Conservation (phyloP, 1,284 basidiomycete genomes). For the Ganoderma meredithae region DNA sequence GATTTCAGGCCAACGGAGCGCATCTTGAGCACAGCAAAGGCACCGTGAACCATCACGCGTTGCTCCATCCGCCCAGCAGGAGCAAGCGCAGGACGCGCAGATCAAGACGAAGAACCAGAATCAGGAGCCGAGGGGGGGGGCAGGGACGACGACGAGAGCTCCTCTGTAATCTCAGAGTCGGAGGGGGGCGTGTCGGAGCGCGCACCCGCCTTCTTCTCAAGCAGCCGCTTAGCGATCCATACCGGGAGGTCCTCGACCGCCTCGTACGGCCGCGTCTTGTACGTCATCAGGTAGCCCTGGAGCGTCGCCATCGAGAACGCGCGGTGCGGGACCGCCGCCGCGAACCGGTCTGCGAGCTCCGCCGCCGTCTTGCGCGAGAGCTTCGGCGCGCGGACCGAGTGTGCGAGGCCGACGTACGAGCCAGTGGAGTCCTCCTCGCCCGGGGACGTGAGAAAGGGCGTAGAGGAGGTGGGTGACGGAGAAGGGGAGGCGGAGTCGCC, state of each 20-base stretch:
- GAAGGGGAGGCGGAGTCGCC: slow-evolving; percentile 18
- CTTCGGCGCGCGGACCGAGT: slow-evolving; percentile 39
- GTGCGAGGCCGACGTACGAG: slow-evolving; percentile 40
- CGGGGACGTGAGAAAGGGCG: background rate
- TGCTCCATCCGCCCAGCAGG: too few species aligned
- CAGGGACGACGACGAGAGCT: background rate
- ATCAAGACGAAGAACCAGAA: too few species aligned
- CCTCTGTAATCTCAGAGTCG: background rate
- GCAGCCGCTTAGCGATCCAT: slow-evolving; percentile 40
- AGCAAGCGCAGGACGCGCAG: too few species aligned
- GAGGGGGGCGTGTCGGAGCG: slow-evolving; percentile 20
- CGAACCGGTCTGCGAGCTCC: slow-evolving; percentile 62
- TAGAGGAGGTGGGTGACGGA: slow-evolving; percentile 8
- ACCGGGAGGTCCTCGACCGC: slow-evolving; percentile 52
- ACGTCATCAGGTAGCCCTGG: slow-evolving; percentile 78
- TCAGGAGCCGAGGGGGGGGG: too few species aligned
- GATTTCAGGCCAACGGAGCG: too few species aligned
- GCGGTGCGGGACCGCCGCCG: slow-evolving; percentile 65
- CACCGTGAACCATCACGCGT: too few species aligned
- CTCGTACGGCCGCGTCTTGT: slow-evolving; percentile 66
- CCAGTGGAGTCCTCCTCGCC: slow-evolving; percentile 7
- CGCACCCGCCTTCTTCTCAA: slow-evolving; percentile 30
- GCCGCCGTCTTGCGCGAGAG: slow-evolving; percentile 45
- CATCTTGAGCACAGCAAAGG: too few species aligned
- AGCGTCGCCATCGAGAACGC: slow-evolving; percentile 76